Evolutionary conservation across 768 basidiomycete species (phyloP), one percentile per base, ranked within the genome.

Genomic region (Peribolospora kevripleyi): DNA sequence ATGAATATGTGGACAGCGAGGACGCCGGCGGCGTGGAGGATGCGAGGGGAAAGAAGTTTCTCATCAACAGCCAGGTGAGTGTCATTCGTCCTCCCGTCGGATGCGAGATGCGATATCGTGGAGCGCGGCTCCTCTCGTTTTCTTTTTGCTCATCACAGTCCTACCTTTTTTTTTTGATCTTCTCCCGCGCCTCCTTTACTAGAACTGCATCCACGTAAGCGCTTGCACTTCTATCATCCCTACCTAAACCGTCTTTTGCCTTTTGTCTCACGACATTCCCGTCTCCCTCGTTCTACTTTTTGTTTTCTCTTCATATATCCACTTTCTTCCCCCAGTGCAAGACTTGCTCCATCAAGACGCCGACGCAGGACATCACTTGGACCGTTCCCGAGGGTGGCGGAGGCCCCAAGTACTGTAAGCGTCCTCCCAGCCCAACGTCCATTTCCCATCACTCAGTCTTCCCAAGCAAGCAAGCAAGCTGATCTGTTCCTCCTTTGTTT

Each of bases 271-370:
- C 25, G 25, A 25, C 25, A 25, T 25, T 25, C 25, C 25, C 25
- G 25, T 25, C 25, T 25, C 25, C 25, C 25, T 25, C 25, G 25
- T 25, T 25, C 25, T 25, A 25, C 25, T 25, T 25, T 25, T 25
- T 25, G 25, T 25, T 25, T 25, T 25, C 25, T 25, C 25, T 25
- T 25, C 25, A 25, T 25, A 25, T 25, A 25, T 25, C 47, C 45
- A 3, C 11, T 36, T 51, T 39, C 14, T 5, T 5, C 45, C 11
- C 10, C 8, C 13, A 42, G 14, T 59, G 62, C 61, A 88, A 82
- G 85, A 86, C 93, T 47, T 98, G 91, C 66, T 86, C 88, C 58
- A 79, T 98, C 70, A 95, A 98, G 70, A 83, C 83, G 4, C 90
- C 90, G 3, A 86, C 86, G 2, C 85, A 93, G 65, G 91, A 95